Evolutionary conservation across 352 stramenopile genomes (phyloP), one percentile per base, ranked within the genome.

Genomic region (Pythium pyrilobum): DNA sequence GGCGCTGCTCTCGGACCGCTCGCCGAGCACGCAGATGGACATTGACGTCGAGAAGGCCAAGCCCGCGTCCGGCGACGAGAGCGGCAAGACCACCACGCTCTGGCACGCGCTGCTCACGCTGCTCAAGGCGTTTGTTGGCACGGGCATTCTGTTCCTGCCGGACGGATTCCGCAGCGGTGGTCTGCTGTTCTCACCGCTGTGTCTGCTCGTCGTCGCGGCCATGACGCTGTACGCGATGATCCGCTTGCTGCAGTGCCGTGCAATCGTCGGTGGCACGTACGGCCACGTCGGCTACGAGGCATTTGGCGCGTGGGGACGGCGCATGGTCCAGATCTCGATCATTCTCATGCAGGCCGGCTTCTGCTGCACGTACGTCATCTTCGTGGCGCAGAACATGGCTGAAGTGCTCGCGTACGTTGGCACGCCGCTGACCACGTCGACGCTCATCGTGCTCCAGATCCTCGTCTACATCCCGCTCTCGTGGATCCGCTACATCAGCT

Each of bases 401-500:
- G 56, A 89, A n/a, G 81, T 92, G 52, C 62, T 89, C 29, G 53
- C 43, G n/a, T 89, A 82, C 52, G 53, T 79, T 24, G 77, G 75
- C 25, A 48, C 66, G 31, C 46, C 45, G 4, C 41, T 86, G 2
- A 56, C 74, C 20, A 64, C 62, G 24, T 88, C 79, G 23, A 56
- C 69, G 55, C 72, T 92, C 25, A 87, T 92, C 28, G 24, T 92
- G 54, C 64, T 89, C 9, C 81, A 92, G 62, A 76, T 87, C 52
- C 58, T 72, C 10, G 70, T 88, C 12, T 82, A 92, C 61, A 85
- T 90, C 29, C 81, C 81, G 36, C 65, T 92, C 23, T 89, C 79
- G 25, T 92, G 81, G 81, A 88, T 92, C 51, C 77, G 81, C 13
- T 89, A 90, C 67, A 89, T 90, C 58, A 88, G 79, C 69, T 92